A percentile compares a stretch with the other conserved stretches of the same genome.
Evolutionary conservation across 495 filamentous ascomycete species (phyloP).

Genomic region (Glarea lozoyensis): DNA sequence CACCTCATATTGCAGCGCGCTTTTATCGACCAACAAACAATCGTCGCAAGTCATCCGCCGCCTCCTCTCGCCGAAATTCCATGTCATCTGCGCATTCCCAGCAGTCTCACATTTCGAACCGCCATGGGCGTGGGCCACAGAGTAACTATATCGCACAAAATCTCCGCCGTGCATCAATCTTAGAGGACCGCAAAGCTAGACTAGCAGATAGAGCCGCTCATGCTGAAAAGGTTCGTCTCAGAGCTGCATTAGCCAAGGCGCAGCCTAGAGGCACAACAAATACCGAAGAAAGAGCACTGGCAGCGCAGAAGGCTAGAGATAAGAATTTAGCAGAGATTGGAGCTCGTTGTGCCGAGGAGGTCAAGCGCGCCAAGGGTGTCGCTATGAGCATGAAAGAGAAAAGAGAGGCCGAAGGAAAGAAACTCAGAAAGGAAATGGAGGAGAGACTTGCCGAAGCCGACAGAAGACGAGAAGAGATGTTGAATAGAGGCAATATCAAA

Average conservation of each 20-base stretch:
- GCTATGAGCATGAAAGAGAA: slow-evolving; percentile 88
- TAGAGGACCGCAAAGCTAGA: slow-evolving; percentile 87
- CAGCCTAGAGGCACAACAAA: slow-evolving; percentile 47
- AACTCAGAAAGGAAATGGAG: slow-evolving; percentile 69
- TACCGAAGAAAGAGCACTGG: slow-evolving; percentile 75
- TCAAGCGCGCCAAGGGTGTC: slow-evolving; percentile 84
- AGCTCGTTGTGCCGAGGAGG: slow-evolving; percentile 89
- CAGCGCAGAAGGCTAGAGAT: slow-evolving; percentile 86
- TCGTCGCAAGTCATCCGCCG: slow-evolving; percentile 72
- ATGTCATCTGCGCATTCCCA: slow-evolving; percentile 77
- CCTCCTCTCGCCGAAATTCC: slow-evolving; percentile 82
- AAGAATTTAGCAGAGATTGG: slow-evolving; percentile 88
- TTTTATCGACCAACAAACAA: slow-evolving; percentile 64
- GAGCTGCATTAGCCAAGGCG: slow-evolving; percentile 78
- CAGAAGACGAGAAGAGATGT: slow-evolving; percentile 53
- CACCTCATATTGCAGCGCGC: slow-evolving; percentile 77
- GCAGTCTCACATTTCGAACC: slow-evolving; percentile 51
- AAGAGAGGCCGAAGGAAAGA: slow-evolving; percentile 75
- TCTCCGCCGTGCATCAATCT: slow-evolving; percentile 80
- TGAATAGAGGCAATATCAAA: slow-evolving; percentile 43
- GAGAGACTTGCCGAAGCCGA: slow-evolving; percentile 86
- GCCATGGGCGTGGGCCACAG: slow-evolving; percentile 58
- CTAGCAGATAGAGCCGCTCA: slow-evolving; percentile 90
- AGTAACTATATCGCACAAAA: slow-evolving; percentile 83
- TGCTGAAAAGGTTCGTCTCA: slow-evolving; percentile 91